Conservation (phyloP, 176 grass and related monocot genomes). For the Triticum monococcum region DNA sequence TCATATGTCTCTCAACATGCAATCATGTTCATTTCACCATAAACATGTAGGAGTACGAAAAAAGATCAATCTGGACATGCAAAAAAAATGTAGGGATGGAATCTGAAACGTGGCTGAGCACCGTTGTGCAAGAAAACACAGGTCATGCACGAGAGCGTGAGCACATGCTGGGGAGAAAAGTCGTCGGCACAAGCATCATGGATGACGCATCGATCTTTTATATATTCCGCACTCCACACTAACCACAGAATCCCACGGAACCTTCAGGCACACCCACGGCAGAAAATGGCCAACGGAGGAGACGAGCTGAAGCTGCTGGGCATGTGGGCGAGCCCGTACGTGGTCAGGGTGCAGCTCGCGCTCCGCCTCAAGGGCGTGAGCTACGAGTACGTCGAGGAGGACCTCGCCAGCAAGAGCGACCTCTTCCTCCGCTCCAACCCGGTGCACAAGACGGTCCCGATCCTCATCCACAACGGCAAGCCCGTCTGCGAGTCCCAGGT, state of each 20-base stretch:
- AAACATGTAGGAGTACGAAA: too few species aligned
- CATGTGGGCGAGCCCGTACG: constrained; percentile 25
- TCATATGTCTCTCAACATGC: too few species aligned
- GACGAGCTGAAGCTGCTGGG: constrained; percentile 48
- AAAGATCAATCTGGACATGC: too few species aligned
- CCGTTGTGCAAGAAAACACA: neutral
- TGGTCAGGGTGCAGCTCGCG: constrained; percentile 25
- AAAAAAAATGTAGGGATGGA: too few species aligned
- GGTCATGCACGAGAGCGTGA: neutral
- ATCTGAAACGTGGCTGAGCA: too few species aligned
- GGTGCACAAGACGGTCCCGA: constrained; percentile 49
- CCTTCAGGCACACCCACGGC: neutral
- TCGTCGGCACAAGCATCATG: neutral
- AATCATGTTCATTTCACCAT: too few species aligned
- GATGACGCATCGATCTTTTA: neutral
- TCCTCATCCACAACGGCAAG: constrained; percentile 38
- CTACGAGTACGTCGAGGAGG: constrained; percentile 54
- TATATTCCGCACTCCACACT: neutral
- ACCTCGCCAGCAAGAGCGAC: constrained; percentile 45
- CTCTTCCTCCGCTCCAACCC: constrained; percentile 51
- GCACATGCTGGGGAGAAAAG: neutral
- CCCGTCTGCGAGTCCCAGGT: constrained; percentile 33
- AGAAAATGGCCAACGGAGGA: neutral
- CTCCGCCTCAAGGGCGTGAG: constrained; percentile 20
- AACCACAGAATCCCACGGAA: neutral